phyloP scores from a whole-genome alignment of 78 protist genomes.

The Creolimax fragrantissima region DNA sequence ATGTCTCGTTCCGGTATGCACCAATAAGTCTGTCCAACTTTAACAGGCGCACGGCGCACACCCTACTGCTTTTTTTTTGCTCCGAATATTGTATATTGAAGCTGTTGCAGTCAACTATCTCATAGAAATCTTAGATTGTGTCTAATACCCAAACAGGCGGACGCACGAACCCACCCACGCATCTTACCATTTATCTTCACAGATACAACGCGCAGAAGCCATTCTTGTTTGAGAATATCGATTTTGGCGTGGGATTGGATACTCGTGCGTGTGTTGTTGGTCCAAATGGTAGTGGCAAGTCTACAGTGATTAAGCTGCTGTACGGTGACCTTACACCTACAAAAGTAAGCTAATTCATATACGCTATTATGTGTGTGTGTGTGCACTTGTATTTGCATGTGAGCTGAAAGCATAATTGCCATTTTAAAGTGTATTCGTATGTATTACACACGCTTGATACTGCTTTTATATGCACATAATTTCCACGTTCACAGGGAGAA shows the following conservation, averaged over 20 bases:
- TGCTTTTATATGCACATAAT: too few relatives aligned
- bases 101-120: too few relatives aligned
- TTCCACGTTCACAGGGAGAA: slow-evolving; percentile 28
- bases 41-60: too few relatives aligned
- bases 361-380: too few relatives aligned
- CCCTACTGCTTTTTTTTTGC: too few relatives aligned
- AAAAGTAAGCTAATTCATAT: background rate
- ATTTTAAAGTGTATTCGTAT: too few relatives aligned
- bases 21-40: too few relatives aligned
- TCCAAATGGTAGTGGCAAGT: slow-evolving; percentile 87
- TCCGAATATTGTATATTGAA: too few relatives aligned
- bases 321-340: slow-evolving; percentile 66
- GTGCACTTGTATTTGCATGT: slow-evolving; percentile 27
- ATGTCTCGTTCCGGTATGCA: background rate
- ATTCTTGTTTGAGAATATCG: slow-evolving; percentile 56
- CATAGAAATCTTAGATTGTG: background rate
- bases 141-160: background rate
- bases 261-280: slow-evolving; percentile 78
- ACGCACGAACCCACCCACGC: background rate
- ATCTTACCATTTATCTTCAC: background rate
- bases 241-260: slow-evolving; percentile 60
- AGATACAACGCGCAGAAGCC: background rate
- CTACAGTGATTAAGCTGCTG: slow-evolving; percentile 75
- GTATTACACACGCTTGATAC: too few relatives aligned
- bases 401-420: too few relatives aligned